Conservation (phyloP, 2,329 filamentous ascomycete genomes). For the Monilinia fructigena region DNA sequence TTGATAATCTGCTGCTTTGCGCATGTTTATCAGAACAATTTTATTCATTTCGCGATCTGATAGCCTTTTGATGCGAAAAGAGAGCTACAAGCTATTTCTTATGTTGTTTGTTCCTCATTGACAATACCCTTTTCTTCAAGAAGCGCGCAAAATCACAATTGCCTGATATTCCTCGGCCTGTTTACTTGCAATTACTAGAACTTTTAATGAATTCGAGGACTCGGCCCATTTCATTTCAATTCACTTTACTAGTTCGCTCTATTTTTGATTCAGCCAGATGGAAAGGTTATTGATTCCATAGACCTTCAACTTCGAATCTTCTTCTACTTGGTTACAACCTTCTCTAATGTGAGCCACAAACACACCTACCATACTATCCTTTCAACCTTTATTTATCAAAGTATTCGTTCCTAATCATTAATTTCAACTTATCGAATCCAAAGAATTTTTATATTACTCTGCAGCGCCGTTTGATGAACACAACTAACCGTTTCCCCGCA, state of each 20-base stretch:
- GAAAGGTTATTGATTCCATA: neutral
- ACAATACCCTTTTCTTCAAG: neutral
- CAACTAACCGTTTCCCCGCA: slow-evolving; percentile 7
- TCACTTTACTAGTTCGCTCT: slow-evolving; percentile 8
- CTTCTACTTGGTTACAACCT: neutral
- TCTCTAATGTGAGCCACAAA: neutral
- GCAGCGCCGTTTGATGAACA: slow-evolving; percentile 9
- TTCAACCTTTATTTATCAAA: neutral
- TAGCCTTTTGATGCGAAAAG: neutral
- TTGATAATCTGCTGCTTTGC: neutral
- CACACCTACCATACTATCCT: neutral
- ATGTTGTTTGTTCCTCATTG: neutral
- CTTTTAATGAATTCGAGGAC: neutral
- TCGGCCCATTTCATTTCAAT: slow-evolving; percentile 10
- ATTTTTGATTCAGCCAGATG: neutral
- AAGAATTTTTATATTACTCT: neutral
- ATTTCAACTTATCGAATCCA: neutral
- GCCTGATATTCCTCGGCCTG: neutral
- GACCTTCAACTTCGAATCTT: neutral
- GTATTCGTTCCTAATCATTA: neutral
- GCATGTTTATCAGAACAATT: neutral
- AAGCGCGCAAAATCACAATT: neutral
- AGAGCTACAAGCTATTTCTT: neutral
- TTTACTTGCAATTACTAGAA: neutral
- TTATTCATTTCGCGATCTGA: neutral